Evolutionary conservation across 805 yeast genomes (phyloP), one percentile per base, ranked within the genome.

Genomic region (Vanderwaltozyma yarrowii): DNA sequence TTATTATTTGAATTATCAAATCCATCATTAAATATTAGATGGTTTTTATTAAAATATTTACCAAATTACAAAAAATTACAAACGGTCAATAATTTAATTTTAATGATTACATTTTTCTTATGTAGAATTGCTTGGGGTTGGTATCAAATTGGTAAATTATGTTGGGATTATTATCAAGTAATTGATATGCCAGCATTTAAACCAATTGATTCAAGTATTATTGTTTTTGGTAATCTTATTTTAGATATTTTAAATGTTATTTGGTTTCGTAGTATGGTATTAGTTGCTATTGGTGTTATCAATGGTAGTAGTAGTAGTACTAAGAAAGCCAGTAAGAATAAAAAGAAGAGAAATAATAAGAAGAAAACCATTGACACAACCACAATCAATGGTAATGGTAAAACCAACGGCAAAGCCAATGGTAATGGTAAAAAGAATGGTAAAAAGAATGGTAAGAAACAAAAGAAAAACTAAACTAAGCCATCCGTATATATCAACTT

Each of bases 1-100:
- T 67, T 88, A 50, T 58, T 82, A 46, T 87, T 82, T 61, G 96
- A 87, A 64, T 68, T 80, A 39, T 80, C 92, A 30, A 84, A 95
- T 13, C 95, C 96, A 12, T 86, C 86, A 59, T 84, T 87, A 44
- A 88, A 87, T 60, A 55, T 83, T 48, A 78, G 89, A 61, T 87
- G 95, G 95, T 85, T 81, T 58, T 77, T 84, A 15, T 44, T 49
- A 33, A 53, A 58, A 35, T 58, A 46, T 32, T 38, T 47, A 23
- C 54, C 54, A 18, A 33, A 32, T 12, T 40, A 45, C n/a, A 49
- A 40, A 10, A 45, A 39, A 13, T 1, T 49, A 13, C 89, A 94
- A 2, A 47, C 70, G 71, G 35, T 69, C 62, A 32, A 65, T 43
- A 32, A 45, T 69, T 17, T 69, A 69, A 38, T 44, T 65, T 68